Base-by-base conservation (phyloP, 495 filamentous ascomycete species). In the Podospora sp. region DNA sequence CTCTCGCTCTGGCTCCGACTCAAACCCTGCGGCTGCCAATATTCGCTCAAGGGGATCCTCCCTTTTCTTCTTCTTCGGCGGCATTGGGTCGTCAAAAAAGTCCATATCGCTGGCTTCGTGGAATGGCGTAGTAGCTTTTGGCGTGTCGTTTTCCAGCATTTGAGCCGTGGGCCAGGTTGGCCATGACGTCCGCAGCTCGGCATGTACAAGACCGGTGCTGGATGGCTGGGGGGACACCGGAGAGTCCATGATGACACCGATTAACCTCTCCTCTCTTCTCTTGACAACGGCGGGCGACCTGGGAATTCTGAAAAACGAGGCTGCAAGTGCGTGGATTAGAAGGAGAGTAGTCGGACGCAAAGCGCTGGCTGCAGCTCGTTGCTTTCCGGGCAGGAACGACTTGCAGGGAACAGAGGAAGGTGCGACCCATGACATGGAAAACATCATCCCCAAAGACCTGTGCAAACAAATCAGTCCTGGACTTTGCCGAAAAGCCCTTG, bases 201-300 rank as follows among this genome's bases (percentile, higher is more conserved):
- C 66, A n/a, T 66, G 58, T 7, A 68, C 21, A 2, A 66, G 63
- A 40, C 60, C 66, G 21, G 63, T 29, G 3, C 63, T 66, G 12
- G 66, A 60, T 12, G 69, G 63, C 16, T 62, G 66, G 6, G 66
- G 62, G 4, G 69, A 69, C 1, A 51, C 59, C 0, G 35, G 27
- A 21, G 59, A 58, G 0, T 62, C 58, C 65, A 65, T 68, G 12
- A 1, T 60, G 26, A 29, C 9, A 26, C 27, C 18, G 16, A 59
- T 22, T 14, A 14, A 7, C 33, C 20, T 0, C 1, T 12, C 25
- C 12, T 18, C 11, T 6, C 14, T 46, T 46, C 29, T 33, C 29
- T 33, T 8, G 29, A 3, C 29, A 8, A 8, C n/a, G 29, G 29
- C 29, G 29, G 8, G 29, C 29, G 29, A 8, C 8, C 8, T 33